phyloP scores from a whole-genome alignment of 768 basidiomycete genomes.

The Mycena vulgaris region DNA sequence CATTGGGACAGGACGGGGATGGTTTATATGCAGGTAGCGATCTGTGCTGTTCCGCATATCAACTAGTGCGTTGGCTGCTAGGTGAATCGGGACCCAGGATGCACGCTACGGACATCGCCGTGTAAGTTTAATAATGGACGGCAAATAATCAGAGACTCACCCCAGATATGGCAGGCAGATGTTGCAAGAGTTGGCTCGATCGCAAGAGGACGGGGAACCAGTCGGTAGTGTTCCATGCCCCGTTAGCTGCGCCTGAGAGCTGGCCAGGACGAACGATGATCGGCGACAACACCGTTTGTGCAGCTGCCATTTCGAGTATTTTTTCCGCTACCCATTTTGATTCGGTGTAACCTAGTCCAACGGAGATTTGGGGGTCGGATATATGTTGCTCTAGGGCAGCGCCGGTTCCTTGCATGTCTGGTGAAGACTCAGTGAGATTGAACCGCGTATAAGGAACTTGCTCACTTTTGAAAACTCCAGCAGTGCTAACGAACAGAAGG shows the following conservation, averaged over 20 bases:
- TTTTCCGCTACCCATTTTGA: constrained; percentile 61
- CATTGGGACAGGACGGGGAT: neutral
- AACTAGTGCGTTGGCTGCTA: constrained; percentile 1
- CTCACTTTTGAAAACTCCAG: constrained; percentile 48
- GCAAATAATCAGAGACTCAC: neutral
- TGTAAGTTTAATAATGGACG: neutral
- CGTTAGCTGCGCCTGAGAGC: constrained; percentile 49
- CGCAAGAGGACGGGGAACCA: constrained; percentile 18
- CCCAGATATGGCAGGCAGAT: neutral
- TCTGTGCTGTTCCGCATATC: neutral
- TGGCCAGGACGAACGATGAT: constrained; percentile 61
- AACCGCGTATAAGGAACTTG: neutral
- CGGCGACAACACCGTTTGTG: constrained; percentile 46
- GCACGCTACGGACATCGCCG: neutral
- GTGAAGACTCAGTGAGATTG: neutral
- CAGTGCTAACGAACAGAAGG: constrained; percentile 52
- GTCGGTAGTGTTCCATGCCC: constrained; percentile 12
- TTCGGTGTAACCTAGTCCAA: constrained; percentile 56
- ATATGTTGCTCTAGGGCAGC: constrained; percentile 45
- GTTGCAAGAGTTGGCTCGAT: neutral
- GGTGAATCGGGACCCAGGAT: constrained; percentile 13
- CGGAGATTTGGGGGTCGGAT: constrained; percentile 44
- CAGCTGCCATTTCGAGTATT: constrained; percentile 48
- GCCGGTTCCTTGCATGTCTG: constrained; percentile 32
- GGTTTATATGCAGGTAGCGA: neutral